These are phyloP conservation scores for Inga leiocalycina DNA, from an alignment of 306 rosid species.

Conservation along the genomic window DNA sequence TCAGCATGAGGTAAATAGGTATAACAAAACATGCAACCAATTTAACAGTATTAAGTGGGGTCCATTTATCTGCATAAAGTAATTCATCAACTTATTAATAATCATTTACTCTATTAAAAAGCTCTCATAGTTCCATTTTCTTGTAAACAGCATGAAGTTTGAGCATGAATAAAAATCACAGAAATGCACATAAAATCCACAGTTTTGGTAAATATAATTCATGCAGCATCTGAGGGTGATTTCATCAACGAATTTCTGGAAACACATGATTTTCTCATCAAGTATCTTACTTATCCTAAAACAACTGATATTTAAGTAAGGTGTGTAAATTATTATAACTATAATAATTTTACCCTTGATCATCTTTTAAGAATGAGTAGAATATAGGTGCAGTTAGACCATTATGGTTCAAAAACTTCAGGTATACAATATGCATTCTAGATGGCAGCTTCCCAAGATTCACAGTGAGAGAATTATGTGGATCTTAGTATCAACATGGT, in stretches of 20 bases:
- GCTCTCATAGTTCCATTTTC: background rate
- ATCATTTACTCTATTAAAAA: background rate
- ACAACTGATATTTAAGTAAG: background rate
- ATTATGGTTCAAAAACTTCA: background rate
- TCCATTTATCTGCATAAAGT: background rate
- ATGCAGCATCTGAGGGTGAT: background rate
- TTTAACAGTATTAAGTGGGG: background rate
- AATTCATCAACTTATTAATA: background rate
- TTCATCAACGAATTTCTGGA: background rate
- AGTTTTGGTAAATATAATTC: slow-evolving; percentile 8
- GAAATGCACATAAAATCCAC: background rate
- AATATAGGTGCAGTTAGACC: background rate
- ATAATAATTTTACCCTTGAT: background rate
- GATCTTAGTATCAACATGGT: background rate
- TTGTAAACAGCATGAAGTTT: background rate
- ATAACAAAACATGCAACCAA: background rate
- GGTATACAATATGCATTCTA: background rate
- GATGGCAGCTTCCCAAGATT: background rate
- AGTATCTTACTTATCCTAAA: background rate
- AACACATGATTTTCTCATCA: background rate
- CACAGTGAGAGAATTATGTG: background rate
- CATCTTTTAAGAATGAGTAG: background rate
- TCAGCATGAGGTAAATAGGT: slow-evolving; percentile 7
- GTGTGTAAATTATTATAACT: background rate
- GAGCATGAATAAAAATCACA: background rate